phyloP scores from a whole-genome alignment of 495 filamentous ascomycete genomes.

The Lophiostoma macrostomum region DNA sequence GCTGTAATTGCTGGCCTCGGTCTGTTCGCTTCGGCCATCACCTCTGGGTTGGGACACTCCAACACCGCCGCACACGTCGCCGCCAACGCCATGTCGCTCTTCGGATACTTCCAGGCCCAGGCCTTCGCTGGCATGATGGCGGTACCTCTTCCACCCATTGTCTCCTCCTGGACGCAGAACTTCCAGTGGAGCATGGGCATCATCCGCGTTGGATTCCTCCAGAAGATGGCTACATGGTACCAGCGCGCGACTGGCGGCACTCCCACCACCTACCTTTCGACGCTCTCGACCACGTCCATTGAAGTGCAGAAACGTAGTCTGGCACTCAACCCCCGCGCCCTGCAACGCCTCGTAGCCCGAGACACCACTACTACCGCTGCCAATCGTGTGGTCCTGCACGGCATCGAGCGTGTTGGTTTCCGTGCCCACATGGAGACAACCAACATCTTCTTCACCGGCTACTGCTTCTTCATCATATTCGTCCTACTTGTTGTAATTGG shows the following conservation, averaged over 20 bases:
- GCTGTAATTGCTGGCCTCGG: slow-evolving; percentile 83
- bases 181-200: slow-evolving; percentile 99
- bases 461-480: slow-evolving; percentile 87
- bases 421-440: slow-evolving; percentile 78
- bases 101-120: slow-evolving; percentile 93
- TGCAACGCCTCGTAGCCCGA: slow-evolving; percentile 50
- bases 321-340: slow-evolving; percentile 47
- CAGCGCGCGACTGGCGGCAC: slow-evolving; percentile 89
- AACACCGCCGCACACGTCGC: slow-evolving; percentile 96
- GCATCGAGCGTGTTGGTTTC: slow-evolving; percentile 90
- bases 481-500: slow-evolving; percentile 66
- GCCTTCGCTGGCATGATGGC: slow-evolving; percentile 90
- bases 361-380: slow-evolving; percentile 44
- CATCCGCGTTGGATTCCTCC: slow-evolving; percentile 81
- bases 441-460: slow-evolving; percentile 90
- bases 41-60: slow-evolving; percentile 57
- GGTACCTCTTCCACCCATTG: slow-evolving; percentile 84
- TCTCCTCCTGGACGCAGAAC: slow-evolving; percentile 93
- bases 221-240: slow-evolving; percentile 91
- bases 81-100: slow-evolving; percentile 86
- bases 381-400: slow-evolving; percentile 67
- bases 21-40: slow-evolving; percentile 55
- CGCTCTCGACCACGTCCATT: slow-evolving; percentile 72
- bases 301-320: slow-evolving; percentile 66
- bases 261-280: slow-evolving; percentile 74